phyloP scores from a whole-genome alignment of 768 basidiomycete genomes.

The Serendipita sp. region DNA sequence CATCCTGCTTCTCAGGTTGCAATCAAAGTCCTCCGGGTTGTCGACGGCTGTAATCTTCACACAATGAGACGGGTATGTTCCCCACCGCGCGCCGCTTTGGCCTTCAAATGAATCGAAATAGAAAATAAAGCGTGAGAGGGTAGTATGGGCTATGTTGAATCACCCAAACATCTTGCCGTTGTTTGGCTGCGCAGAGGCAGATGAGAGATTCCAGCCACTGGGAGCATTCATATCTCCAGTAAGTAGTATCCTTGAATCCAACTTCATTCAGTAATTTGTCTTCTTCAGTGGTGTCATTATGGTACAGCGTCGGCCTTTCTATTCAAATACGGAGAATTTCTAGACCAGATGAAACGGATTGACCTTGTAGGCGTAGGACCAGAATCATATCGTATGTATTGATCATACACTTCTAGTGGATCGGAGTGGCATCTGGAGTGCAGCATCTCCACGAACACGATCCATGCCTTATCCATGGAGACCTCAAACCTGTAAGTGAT shows the following conservation, averaged over 20 bases:
- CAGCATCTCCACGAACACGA: no score
- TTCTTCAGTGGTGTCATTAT: neutral
- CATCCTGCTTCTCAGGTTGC: neutral
- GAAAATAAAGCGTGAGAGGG: neutral
- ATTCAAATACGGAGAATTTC: neutral
- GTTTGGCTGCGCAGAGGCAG: neutral
- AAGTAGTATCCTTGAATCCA: neutral
- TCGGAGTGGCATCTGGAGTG: neutral
- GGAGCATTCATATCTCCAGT: constrained; percentile 1
- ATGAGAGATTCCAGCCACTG: neutral
- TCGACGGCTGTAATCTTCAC: neutral
- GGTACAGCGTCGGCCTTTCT: neutral
- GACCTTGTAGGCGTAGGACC: neutral
- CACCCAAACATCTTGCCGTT: neutral
- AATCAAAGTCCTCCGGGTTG: neutral
- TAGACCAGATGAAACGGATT: neutral
- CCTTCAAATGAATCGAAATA: neutral
- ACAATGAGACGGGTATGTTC: neutral
- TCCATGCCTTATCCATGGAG: no score
- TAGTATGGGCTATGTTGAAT: neutral
- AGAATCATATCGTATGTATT: neutral
- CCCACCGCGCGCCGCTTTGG: neutral
- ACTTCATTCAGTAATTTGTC: neutral
- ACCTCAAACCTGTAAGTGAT: no score
- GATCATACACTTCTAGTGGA: neutral